A percentile compares a stretch with the other conserved stretches of the same genome.
Conservation (phyloP, 1,284 basidiomycete genomes). For the Phellopilus nigrolimitatus region DNA sequence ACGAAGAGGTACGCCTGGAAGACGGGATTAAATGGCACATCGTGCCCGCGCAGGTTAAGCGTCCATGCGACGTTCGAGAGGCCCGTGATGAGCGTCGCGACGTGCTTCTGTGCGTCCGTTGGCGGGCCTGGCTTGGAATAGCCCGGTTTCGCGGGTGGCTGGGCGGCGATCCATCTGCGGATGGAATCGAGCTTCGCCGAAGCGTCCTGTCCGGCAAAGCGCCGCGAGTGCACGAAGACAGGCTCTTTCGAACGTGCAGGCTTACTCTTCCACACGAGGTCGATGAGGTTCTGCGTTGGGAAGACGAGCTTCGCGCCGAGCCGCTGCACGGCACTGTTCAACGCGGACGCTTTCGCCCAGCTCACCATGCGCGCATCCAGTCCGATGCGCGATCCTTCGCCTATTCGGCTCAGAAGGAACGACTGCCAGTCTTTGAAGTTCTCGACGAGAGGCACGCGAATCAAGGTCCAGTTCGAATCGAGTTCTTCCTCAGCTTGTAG, state of each 20-base stretch:
- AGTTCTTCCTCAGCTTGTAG: conserved; percentile 76
- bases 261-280: conserved; percentile 77
- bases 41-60: conserved; percentile 80
- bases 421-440: conserved; percentile 65
- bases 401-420: conserved; percentile 35
- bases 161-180: conserved; percentile 56
- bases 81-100: conserved; percentile 59
- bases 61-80: conserved; percentile 69
- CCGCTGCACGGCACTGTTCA: conserved; percentile 51
- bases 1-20: conserved; percentile 84
- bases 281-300: conserved; percentile 80
- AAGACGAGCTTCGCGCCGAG: conserved; percentile 60
- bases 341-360: conserved; percentile 59
- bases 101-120: conserved; percentile 57
- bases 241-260: conserved; percentile 63
- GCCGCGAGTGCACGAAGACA: conserved; percentile 63
- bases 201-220: conserved; percentile 43
- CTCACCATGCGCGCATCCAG: conserved; percentile 88
- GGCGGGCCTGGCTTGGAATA: conserved; percentile 55
- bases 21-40: conserved; percentile 84
- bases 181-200: conserved; percentile 53
- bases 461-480: conserved; percentile 73
- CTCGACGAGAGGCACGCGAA: conserved; percentile 57
- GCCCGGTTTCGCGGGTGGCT: conserved; percentile 54
- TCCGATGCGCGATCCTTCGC: conserved; percentile 60